Base-by-base conservation (phyloP, 1,139 yeast species). In the Ogataea hybrid region DNA sequence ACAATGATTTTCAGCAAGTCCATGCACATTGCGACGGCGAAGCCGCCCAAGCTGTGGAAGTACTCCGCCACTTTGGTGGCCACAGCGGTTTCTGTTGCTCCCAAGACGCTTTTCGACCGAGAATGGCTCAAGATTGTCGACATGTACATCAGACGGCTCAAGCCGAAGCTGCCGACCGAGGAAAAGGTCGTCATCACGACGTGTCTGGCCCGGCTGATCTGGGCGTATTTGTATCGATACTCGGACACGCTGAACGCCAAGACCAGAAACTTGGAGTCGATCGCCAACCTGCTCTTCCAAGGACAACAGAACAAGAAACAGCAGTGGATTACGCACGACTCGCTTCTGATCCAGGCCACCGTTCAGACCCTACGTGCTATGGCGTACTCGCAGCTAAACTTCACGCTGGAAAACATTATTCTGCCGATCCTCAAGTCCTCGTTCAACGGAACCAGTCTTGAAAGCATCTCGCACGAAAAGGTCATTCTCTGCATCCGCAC, bases 161-260 rank as follows among this genome's bases (percentile, higher is more conserved):
- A 67, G 47, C 65, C 71, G 4, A 77, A 70, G 44, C 66, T 63
- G 35, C 68, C 32, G 52, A 69, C 57, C 29, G 79, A 77, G 20
- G 95, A 85, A 44, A 81, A 82, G 49, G 70, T 77, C 1, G 75
- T 79, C 1, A 74, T 80, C 39, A 73, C 87, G 11, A 76, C 79
- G 0, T 83, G 92, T 41, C 65, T 81, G 7, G 74, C 95, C 0
- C 68, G 96, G 43, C 67, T 94, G 27, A 63, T 85, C 0, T 94
- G 98, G 98, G 95, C 90, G 0, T 92, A 85, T 57, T 67, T 90
- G 25, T 87, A 84, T 61, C 72, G 98, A 46, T 79, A 90, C 50
- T 77, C 95, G 0, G 98, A 94, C 54, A 84, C 97, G 0, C 68
- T 90, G 52, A 90, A 90, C 59, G 84, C 85, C 47, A 89, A 96